Conservation (phyloP, 768 basidiomycete species). For the Mycena chlorophos region DNA sequence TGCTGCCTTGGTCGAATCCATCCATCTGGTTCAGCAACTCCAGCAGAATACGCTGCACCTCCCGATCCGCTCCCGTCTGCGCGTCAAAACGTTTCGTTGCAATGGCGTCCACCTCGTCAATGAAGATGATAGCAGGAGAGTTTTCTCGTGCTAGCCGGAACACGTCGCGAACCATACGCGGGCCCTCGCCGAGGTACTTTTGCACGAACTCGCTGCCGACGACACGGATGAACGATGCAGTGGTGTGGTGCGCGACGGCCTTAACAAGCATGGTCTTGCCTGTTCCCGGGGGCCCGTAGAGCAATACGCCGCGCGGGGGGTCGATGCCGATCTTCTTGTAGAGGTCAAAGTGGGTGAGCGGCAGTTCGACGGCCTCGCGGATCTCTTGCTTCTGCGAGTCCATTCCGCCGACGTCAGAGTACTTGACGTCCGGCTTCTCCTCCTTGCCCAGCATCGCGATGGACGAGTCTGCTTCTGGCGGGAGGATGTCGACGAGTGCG, state of each 20-base stretch:
- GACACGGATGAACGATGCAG: slow-evolving; percentile 96
- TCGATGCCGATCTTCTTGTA: slow-evolving; percentile 99
- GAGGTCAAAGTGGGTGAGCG: slow-evolving; percentile 93
- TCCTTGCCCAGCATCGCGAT: slow-evolving; percentile 93
- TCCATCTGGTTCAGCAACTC: slow-evolving; percentile 99
- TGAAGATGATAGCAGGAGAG: slow-evolving; percentile 97
- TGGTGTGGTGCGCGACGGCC: slow-evolving; percentile 98
- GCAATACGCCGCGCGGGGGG: slow-evolving; percentile 93
- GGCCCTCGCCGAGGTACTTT: slow-evolving; percentile 98
- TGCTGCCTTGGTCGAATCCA: slow-evolving; percentile 97
- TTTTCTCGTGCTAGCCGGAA: slow-evolving; percentile 98
- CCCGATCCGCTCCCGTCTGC: slow-evolving; percentile 97
- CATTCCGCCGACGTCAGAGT: slow-evolving; percentile 95
- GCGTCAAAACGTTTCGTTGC: slow-evolving; percentile 99
- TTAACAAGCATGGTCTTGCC: slow-evolving; percentile 99
- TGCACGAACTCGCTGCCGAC: slow-evolving; percentile 99
- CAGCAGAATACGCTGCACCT: slow-evolving; percentile 96
- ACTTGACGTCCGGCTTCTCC: slow-evolving; percentile 92
- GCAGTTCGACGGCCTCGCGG: slow-evolving; percentile 95
- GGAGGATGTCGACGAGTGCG: slow-evolving; percentile 95
- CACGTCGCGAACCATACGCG: slow-evolving; percentile 99
- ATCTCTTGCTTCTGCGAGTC: slow-evolving; percentile 99
- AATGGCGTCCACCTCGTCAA: slow-evolving; percentile 98
- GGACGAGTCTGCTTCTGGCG: slow-evolving; percentile 96
- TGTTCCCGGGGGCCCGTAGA: slow-evolving; percentile 97